Percentiles rank a stretch among this genome's conserved stretches.
phyloP scores from a whole-genome alignment of 495 filamentous ascomycete genomes.

The Friedmanniomyces simplex region DNA sequence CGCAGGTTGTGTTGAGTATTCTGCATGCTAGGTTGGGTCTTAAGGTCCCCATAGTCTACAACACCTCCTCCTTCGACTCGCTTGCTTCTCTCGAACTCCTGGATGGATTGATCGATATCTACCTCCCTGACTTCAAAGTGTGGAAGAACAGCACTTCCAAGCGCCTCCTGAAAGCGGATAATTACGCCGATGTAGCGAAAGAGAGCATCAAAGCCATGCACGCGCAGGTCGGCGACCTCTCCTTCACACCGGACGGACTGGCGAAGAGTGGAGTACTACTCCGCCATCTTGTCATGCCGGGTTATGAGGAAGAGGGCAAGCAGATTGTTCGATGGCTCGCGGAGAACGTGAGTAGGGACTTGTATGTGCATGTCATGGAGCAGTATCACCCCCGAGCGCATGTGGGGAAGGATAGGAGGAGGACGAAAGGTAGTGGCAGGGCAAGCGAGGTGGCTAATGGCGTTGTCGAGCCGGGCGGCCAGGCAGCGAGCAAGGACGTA shows the following conservation, averaged over 20 bases:
- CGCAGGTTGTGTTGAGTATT: conserved; percentile 62
- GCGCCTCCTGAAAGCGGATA: conserved; percentile 60
- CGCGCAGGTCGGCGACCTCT: conserved; percentile 62
- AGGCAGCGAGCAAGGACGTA: too few species aligned
- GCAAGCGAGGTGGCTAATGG: conserved; percentile 9
- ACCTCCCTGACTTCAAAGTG: conserved; percentile 70
- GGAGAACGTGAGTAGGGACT: conserved; percentile 52
- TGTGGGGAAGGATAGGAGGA: conserved; percentile 54
- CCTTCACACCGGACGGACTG: conserved; percentile 65
- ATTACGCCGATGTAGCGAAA: conserved; percentile 54
- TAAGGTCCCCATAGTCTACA: conserved; percentile 62
- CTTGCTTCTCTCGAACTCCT: conserved; percentile 54
- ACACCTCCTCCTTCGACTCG: conserved; percentile 66
- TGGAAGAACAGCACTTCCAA: conserved; percentile 54
- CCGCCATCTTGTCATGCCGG: conserved; percentile 70
- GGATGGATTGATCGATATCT: conserved; percentile 68
- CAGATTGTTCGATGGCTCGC: conserved; percentile 63
- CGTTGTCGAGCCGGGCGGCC: too few species aligned
- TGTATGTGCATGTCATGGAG: conserved; percentile 52
- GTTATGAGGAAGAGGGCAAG: conserved; percentile 53
- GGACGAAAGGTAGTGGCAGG: conserved; percentile 16
- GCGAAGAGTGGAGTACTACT: conserved; percentile 63
- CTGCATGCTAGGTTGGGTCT: conserved; percentile 56
- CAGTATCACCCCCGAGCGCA: conserved; percentile 68
- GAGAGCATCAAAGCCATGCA: conserved; percentile 69